These are phyloP conservation scores for Phyllostachys edulis DNA, from an alignment of 176 grass and related monocot genomes.

Conservation along the genomic window DNA sequence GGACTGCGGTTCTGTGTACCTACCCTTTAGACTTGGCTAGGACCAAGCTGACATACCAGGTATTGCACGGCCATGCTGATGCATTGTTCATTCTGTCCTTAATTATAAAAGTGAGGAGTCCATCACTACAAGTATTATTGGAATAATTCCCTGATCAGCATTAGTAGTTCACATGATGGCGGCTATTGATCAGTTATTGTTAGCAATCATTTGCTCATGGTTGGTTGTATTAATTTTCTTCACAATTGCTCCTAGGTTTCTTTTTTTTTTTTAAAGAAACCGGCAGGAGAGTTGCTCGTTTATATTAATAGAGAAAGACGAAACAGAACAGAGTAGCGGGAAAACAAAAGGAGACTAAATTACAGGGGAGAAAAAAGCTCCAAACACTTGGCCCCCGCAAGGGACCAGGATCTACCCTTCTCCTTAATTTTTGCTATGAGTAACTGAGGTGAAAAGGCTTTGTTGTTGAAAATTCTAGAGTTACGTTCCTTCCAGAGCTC, in stretches of 20 bases:
- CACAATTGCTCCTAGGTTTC: constrained; percentile 35
- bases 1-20: constrained; percentile 93
- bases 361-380: no score
- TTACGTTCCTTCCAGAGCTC: no score
- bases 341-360: no score
- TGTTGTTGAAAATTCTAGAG: no score
- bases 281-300: no score
- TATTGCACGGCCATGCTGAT: constrained; percentile 35
- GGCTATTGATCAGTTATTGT: neutral
- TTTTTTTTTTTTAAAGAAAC: no score
- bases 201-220: neutral
- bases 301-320: no score
- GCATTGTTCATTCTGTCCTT: neutral
- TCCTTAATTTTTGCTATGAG: no score
- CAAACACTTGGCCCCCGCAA: no score
- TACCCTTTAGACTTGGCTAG: constrained; percentile 92
- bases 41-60: constrained; percentile 93
- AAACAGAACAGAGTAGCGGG: no score
- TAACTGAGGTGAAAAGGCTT: no score
- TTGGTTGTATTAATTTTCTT: constrained; percentile 22
- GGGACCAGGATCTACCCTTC: no score
- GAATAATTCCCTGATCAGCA: neutral
- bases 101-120: neutral
- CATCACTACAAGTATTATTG: neutral
- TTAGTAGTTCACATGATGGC: neutral